Percentiles rank a stretch among this genome's conserved stretches.
Evolutionary conservation across 2,329 filamentous ascomycete species (phyloP).

Genomic region (Cryphonectria carpinicola): DNA sequence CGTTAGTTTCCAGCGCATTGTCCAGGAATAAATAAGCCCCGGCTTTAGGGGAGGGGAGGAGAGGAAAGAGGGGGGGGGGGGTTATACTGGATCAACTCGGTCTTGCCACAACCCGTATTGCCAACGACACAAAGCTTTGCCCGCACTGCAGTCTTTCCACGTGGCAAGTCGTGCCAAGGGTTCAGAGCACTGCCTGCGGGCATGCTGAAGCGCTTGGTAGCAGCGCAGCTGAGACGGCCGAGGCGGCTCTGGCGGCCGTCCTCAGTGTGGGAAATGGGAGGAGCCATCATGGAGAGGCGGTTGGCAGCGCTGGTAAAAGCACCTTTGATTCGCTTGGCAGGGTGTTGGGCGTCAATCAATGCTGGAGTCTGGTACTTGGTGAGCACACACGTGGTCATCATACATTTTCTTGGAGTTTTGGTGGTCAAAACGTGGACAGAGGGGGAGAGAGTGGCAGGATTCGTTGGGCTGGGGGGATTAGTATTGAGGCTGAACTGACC

Average conservation of each 20-base stretch:
- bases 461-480: background rate
- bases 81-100: slow-evolving; percentile 2
- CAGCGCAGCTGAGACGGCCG: slow-evolving; percentile 1
- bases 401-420: background rate
- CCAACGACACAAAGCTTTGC: slow-evolving; percentile 12
- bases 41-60: no score
- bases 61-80: no score
- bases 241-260: slow-evolving; percentile 25
- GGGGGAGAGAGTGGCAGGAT: background rate
- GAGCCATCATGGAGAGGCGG: slow-evolving; percentile 10
- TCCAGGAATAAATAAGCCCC: background rate
- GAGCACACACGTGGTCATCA: background rate
- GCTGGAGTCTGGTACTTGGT: slow-evolving; percentile 8
- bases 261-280: background rate
- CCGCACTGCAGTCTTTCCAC: background rate
- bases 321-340: slow-evolving; percentile 10
- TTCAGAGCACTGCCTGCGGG: background rate
- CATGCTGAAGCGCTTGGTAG: slow-evolving; percentile 7
- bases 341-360: background rate
- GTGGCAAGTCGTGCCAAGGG: background rate
- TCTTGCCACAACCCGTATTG: slow-evolving; percentile 10
- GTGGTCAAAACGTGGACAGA: no score
- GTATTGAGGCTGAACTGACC: background rate
- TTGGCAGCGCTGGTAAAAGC: slow-evolving; percentile 14
- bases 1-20: background rate